Conservation (phyloP, 345 rosid species). For the Microcos paniculata region DNA sequence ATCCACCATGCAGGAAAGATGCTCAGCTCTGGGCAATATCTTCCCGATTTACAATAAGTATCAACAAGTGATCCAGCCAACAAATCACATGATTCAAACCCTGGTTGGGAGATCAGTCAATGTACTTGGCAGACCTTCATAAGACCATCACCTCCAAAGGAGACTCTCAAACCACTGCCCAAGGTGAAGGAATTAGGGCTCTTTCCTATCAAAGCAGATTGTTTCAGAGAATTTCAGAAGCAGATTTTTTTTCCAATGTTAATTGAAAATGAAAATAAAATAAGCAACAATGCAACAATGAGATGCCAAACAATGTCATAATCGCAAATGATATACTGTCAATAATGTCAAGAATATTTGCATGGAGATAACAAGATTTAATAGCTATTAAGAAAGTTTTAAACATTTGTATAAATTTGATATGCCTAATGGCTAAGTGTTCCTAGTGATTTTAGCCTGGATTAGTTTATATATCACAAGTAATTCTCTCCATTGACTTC, state of each 20-base stretch:
- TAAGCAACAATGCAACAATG: not conserved
- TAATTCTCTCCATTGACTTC: not conserved
- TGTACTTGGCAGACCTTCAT: conserved; percentile 50
- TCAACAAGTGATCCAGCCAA: conserved; percentile 52
- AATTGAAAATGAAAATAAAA: not conserved
- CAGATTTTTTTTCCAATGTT: not conserved
- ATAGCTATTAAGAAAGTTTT: not conserved
- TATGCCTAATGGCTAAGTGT: not conserved
- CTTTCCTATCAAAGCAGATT: conserved; percentile 40
- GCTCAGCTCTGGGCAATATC: conserved; percentile 53
- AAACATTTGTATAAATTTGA: not conserved
- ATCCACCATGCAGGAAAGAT: conserved; percentile 68
- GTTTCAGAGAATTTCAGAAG: conserved; percentile 4
- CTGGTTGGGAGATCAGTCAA: conserved; percentile 44
- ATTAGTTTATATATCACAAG: not conserved
- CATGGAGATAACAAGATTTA: not conserved
- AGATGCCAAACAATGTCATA: not conserved
- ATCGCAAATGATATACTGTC: not conserved
- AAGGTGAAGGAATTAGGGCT: conserved; percentile 65
- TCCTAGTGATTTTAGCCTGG: not conserved
- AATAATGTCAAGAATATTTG: not conserved
- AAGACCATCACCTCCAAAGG: conserved; percentile 29
- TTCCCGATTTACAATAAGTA: conserved; percentile 54
- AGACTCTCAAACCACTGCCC: conserved; percentile 64
- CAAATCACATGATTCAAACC: conserved; percentile 37